Percentiles rank a stretch among this genome's conserved stretches.
phyloP scores from a whole-genome alignment of 495 filamentous ascomycete genomes.

The Pseudotulostoma volvatum region DNA sequence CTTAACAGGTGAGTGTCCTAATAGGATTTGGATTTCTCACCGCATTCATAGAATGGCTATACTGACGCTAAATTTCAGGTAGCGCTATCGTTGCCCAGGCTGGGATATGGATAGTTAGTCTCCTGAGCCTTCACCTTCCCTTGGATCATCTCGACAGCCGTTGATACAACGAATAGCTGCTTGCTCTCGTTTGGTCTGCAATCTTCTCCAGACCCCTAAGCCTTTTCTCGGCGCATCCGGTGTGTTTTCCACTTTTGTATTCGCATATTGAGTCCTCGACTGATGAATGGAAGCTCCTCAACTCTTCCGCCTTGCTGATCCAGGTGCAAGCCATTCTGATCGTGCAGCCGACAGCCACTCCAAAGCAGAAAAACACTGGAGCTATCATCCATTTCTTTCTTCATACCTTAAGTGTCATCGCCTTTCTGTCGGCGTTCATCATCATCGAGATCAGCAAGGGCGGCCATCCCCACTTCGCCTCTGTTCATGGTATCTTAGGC shows the following conservation, averaged over 20 bases:
- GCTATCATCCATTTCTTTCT: constrained; percentile 51
- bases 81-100: constrained; percentile 52
- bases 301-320: constrained; percentile 55
- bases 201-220: constrained; percentile 50
- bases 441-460: constrained; percentile 77
- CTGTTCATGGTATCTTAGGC: constrained; percentile 64
- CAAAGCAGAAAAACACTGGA: constrained; percentile 53
- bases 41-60: background rate
- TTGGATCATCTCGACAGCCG: background rate
- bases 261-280: no score
- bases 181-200: constrained; percentile 54
- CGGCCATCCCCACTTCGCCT: constrained; percentile 54
- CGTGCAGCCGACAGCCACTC: constrained; percentile 73
- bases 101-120: constrained; percentile 47
- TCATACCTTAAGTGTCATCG: constrained; percentile 43
- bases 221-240: constrained; percentile 74
- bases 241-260: constrained; percentile 15
- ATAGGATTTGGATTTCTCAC: constrained; percentile 1
- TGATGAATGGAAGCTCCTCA: no score
- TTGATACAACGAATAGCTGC: constrained; percentile 36
- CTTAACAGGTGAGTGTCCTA: constrained; percentile 43
- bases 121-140: background rate
- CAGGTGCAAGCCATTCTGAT: constrained; percentile 66
- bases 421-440: constrained; percentile 48
- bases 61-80: constrained; percentile 25